A percentile compares a stretch with the other conserved stretches of the same genome.
Conservation (phyloP, 176 grass and related monocot genomes). For the Coix lacrymajobi region DNA sequence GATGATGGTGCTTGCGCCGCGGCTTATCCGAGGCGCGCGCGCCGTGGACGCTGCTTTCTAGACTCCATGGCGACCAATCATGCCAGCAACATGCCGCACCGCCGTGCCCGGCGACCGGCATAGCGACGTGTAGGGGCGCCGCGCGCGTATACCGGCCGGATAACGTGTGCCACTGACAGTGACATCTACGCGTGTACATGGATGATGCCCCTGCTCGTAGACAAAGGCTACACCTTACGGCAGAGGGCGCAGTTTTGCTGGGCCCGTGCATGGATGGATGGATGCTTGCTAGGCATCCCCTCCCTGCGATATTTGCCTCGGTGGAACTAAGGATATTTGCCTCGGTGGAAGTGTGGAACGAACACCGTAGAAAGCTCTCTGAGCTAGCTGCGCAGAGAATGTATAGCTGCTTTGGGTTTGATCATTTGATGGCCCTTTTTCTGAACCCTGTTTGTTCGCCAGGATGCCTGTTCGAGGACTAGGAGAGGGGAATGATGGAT, state of each 20-base stretch:
- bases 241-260: slow-evolving; percentile 2
- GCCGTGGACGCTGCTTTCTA: slow-evolving; percentile 25
- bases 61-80: slow-evolving; percentile 15
- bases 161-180: not conserved
- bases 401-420: not conserved
- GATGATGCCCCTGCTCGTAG: not conserved
- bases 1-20: slow-evolving; percentile 33
- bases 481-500: slow-evolving; percentile 19
- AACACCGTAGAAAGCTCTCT: not conserved
- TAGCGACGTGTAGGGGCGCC: not conserved
- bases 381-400: not conserved
- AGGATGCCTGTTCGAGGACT: not conserved
- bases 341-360: slow-evolving; percentile 21
- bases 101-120: not conserved
- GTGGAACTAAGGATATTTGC: no score
- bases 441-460: not conserved
- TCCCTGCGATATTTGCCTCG: slow-evolving; percentile 18
- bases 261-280: slow-evolving; percentile 9
- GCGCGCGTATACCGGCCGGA: not conserved
- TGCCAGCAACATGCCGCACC: not conserved
- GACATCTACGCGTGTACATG: not conserved
- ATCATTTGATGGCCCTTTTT: not conserved
- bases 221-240: not conserved
- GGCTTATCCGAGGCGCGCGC: not conserved
- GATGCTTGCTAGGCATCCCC: not conserved